A percentile compares a stretch with the other conserved stretches of the same genome.
Conservation (phyloP, 73 alveolate species). For the Breviolum minutum region DNA sequence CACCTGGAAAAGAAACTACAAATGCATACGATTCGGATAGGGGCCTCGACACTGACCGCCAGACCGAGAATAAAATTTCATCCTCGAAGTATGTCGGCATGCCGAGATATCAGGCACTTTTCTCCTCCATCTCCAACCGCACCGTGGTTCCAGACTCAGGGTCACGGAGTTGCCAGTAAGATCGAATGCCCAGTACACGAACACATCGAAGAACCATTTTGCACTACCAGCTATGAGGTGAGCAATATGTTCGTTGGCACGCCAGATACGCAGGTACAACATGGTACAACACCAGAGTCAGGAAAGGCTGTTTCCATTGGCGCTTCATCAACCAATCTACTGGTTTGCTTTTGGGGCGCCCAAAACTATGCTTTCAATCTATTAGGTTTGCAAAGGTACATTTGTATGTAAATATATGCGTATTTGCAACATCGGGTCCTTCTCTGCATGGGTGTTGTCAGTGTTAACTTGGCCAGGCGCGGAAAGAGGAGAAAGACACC, state of each 20-base stretch:
- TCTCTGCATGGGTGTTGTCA: neutral
- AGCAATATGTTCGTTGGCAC: slow-evolving; percentile 92
- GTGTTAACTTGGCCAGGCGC: neutral
- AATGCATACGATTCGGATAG: too few relatives aligned
- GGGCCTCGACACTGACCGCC: too few relatives aligned
- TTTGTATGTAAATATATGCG: too few relatives aligned
- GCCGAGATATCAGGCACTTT: slow-evolving; percentile 24
- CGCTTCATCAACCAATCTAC: too few relatives aligned
- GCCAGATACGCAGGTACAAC: slow-evolving; percentile 79
- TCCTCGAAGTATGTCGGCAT: neutral
- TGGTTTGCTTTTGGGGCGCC: too few relatives aligned
- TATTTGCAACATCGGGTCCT: neutral
- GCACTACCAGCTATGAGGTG: slow-evolving; percentile 5
- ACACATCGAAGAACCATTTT: neutral
- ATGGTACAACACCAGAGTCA: neutral
- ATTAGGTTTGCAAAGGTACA: too few relatives aligned
- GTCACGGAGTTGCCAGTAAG: neutral
- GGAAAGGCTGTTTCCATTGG: too few relatives aligned
- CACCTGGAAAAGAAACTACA: too few relatives aligned
- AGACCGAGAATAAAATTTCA: too few relatives aligned
- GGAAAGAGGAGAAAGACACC: slow-evolving; percentile 73
- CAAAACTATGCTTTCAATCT: too few relatives aligned
- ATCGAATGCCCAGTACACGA: neutral
- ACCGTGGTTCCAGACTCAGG: slow-evolving; percentile 53
- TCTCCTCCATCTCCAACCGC: slow-evolving; percentile 92